Evolutionary conservation across 495 filamentous ascomycete genomes (phyloP), one percentile per base, ranked within the genome.

Genomic region (Penicillium psychrofluorescens): DNA sequence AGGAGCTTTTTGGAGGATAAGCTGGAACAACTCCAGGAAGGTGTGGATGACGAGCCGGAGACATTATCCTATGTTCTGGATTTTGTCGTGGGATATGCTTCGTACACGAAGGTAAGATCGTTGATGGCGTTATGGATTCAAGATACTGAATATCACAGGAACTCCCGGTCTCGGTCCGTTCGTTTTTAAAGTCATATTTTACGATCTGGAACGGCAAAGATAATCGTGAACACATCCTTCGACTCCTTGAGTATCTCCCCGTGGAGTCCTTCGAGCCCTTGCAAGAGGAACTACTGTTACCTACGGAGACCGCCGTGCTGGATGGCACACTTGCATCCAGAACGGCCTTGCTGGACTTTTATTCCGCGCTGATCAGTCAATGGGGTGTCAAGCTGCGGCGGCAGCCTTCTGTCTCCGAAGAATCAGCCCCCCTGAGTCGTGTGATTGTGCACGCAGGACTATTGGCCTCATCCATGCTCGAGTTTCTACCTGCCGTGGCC

Each of bases 151-250:
- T 38, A 35, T 22, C 30, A 37, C 56, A 90, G 85, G 61, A 63
- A 38, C 59, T 90, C 4, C 78, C 85, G 2, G 67, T 74, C 9
- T 66, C 83, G 1, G 70, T 83, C 28, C 49, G 77, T n/a, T 62
- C 63, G 0, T 94, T 89, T 59, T 64, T 94, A 15, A 62, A 63
- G 34, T 63, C 63, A 7, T 85, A 84, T 48, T 50, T 94, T 6
- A 51, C 56, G 8, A 49, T 63, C n/a, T 94, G 88, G 89, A 74
- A 87, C 49, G 87, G 87, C 5, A 58, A 61, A 15, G 68, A 74
- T 35, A 74, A 80, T 39, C 67, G 68, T 36, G 68, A 80, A n/a
- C 56, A 70, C 7, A 62, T 92, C 27, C 58, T 92, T n/a, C 70
- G 77, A 31, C 70, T 89, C 6, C 60, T 92, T 8, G 72, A 77